These are phyloP conservation scores for Linnemannia exigua DNA, from an alignment of 192 early-diverging fungal species.

Conservation along the genomic window DNA sequence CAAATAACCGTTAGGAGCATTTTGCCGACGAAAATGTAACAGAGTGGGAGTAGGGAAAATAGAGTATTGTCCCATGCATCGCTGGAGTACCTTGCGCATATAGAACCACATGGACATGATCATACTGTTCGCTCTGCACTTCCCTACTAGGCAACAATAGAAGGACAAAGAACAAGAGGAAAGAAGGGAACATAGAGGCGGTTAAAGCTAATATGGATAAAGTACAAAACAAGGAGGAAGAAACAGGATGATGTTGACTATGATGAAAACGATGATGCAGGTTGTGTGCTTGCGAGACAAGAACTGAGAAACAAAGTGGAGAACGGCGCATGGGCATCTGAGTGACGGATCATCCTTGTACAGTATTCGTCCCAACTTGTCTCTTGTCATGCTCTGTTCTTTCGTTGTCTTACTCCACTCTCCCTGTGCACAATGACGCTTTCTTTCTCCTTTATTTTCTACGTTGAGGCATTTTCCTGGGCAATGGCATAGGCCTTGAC, in stretches of 20 bases:
- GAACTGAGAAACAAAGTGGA: no score
- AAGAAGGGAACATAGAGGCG: not conserved
- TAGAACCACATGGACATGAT: not conserved
- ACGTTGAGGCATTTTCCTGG: not conserved
- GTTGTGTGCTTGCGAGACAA: not conserved
- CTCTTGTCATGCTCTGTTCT: not conserved
- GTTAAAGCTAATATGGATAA: not conserved
- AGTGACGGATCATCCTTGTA: not conserved
- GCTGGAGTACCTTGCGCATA: not conserved
- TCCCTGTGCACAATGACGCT: not conserved
- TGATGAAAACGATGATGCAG: not conserved
- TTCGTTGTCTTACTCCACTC: not conserved
- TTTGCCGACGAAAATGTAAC: not conserved
- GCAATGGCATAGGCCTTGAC: not conserved
- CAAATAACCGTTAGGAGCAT: not conserved
- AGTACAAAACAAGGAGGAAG: not conserved
- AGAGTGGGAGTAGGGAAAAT: not conserved
- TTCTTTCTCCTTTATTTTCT: not conserved
- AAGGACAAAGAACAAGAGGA: no score
- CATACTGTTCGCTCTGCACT: no score
- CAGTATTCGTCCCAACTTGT: not conserved
- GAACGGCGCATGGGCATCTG: not conserved
- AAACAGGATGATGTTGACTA: not conserved
- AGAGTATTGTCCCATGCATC: slow-evolving; percentile 1
- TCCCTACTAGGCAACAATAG: no score